Percentiles rank a stretch among this genome's conserved stretches.
Conservation (phyloP, 2,329 filamentous ascomycete species). For the Phoma sp. region DNA sequence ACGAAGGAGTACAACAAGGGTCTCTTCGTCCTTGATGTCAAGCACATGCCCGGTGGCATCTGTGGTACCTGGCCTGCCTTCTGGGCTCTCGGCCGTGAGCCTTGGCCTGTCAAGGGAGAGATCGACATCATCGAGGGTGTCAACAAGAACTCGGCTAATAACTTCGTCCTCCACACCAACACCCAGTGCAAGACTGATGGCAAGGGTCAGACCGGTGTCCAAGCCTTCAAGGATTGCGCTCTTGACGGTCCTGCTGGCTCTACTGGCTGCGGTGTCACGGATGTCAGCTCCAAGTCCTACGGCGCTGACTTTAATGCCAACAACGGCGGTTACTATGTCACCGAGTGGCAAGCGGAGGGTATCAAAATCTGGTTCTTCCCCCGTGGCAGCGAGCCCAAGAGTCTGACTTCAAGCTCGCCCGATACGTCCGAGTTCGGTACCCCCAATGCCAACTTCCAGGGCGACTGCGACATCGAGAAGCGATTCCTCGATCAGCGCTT, state of each 20-base stretch:
- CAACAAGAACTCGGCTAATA: slow-evolving; percentile 36
- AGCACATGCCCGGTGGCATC: slow-evolving; percentile 39
- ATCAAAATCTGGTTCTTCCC: slow-evolving; percentile 86
- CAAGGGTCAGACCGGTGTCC: slow-evolving; percentile 21
- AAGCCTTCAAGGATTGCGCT: slow-evolving; percentile 25
- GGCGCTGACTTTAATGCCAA: slow-evolving; percentile 61
- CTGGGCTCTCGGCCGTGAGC: slow-evolving; percentile 39
- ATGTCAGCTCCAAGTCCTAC: slow-evolving; percentile 48
- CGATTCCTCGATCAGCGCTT: slow-evolving; percentile 77
- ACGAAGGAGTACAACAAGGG: slow-evolving; percentile 38
- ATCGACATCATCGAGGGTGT: slow-evolving; percentile 48
- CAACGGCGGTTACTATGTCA: slow-evolving; percentile 53
- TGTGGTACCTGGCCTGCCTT: slow-evolving; percentile 47
- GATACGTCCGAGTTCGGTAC: slow-evolving; percentile 70
- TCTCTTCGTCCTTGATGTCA: slow-evolving; percentile 43
- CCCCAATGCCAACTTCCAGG: slow-evolving; percentile 73
- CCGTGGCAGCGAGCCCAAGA: slow-evolving; percentile 65
- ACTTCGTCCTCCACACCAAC: slow-evolving; percentile 38
- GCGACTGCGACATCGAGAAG: slow-evolving; percentile 72
- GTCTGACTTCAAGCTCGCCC: slow-evolving; percentile 65
- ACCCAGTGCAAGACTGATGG: slow-evolving; percentile 32
- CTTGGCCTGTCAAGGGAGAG: slow-evolving; percentile 39
- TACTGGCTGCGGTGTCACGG: slow-evolving; percentile 54
- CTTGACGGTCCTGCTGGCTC: slow-evolving; percentile 22
- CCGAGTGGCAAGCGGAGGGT: slow-evolving; percentile 69